Conservation (phyloP, 1,284 basidiomycete genomes). For the Inonotus obliquus region DNA sequence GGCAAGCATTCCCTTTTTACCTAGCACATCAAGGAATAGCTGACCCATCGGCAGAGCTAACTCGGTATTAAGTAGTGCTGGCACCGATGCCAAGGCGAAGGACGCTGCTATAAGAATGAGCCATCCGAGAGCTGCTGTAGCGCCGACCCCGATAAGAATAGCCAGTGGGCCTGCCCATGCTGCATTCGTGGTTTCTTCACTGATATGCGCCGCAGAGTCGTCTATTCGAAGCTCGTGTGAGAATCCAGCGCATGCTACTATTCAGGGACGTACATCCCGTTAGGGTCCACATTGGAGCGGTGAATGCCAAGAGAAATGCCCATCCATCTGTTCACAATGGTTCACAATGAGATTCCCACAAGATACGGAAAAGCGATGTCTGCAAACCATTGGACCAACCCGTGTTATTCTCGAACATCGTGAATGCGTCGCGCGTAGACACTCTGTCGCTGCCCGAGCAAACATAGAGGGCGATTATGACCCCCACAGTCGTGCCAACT, state of each 20-base stretch:
- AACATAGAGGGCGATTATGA: slow-evolving; percentile 55
- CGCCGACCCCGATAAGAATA: slow-evolving; percentile 62
- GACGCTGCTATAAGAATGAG: slow-evolving; percentile 58
- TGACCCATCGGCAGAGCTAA: slow-evolving; percentile 70
- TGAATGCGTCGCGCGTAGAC: slow-evolving; percentile 63
- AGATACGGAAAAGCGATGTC: slow-evolving; percentile 12
- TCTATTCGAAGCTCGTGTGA: slow-evolving; percentile 34
- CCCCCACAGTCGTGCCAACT: slow-evolving; percentile 58
- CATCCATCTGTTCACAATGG: slow-evolving; percentile 46
- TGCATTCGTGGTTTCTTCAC: slow-evolving; percentile 68
- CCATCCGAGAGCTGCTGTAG: slow-evolving; percentile 60
- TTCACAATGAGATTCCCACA: neutral
- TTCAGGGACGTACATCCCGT: slow-evolving; percentile 52
- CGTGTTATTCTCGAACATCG: slow-evolving; percentile 64
- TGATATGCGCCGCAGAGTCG: slow-evolving; percentile 75
- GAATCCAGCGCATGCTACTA: neutral
- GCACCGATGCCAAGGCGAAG: slow-evolving; percentile 55
- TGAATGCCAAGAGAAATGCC: slow-evolving; percentile 70
- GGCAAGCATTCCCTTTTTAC: slow-evolving; percentile 63
- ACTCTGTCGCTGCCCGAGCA: slow-evolving; percentile 51
- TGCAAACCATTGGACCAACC: slow-evolving; percentile 56
- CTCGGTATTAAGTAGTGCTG: slow-evolving; percentile 42
- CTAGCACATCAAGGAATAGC: slow-evolving; percentile 59
- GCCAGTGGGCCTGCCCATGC: slow-evolving; percentile 69
- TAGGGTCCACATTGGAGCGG: slow-evolving; percentile 73